Base-by-base conservation (phyloP, 2,329 filamentous ascomycete species). In the Pyricularia grisea region DNA sequence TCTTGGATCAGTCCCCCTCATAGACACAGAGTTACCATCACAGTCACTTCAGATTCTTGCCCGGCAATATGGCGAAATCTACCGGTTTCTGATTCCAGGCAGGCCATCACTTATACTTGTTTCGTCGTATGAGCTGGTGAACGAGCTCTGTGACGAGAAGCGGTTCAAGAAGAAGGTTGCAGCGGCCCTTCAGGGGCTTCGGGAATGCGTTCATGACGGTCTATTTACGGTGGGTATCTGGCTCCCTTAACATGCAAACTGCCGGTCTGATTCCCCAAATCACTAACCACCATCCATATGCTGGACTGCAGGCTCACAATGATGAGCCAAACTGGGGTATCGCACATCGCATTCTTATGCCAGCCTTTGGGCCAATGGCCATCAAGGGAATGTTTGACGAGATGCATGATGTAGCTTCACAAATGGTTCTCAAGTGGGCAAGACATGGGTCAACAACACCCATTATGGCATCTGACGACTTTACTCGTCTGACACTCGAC, bases 381-480 rank as follows among this genome's bases (percentile, higher is more conserved):
- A 92, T 93, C 73, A 83, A 86, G 50, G 80, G 78, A 69, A 92
- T 92, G 90, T 92, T 90, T 71, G 82, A 85, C 70, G 87, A 89
- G 73, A 90, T 90, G 87, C 82, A 88, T 71, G 90, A 92, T 72
- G 87, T 92, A 70, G 85, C 88, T 4, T 81, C 82, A 0, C 89
- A 92, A 74, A 77, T 92, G 67, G 83, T 85, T 11, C 81, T 91
- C 78, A 92, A 92, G 76, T 89, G 89, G 84, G 89, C 88, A 23
- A 83, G 90, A 42, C 82, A 87, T 72, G 90, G 90, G 0, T 79
- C 86, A 1, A 76, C 81, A 1, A 76, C 82, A 64, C 80, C 84
- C 11, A 90, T 93, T 70, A 79, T 82, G 64, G 85, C 86, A 0
- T 83, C 86, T 0, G 87, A 90, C 23, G 88, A 90, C 73, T 89